These are phyloP conservation scores for Macrophomina pseudophaseolina DNA, from an alignment of 2,329 filamentous ascomycete species.

Conservation along the genomic window DNA sequence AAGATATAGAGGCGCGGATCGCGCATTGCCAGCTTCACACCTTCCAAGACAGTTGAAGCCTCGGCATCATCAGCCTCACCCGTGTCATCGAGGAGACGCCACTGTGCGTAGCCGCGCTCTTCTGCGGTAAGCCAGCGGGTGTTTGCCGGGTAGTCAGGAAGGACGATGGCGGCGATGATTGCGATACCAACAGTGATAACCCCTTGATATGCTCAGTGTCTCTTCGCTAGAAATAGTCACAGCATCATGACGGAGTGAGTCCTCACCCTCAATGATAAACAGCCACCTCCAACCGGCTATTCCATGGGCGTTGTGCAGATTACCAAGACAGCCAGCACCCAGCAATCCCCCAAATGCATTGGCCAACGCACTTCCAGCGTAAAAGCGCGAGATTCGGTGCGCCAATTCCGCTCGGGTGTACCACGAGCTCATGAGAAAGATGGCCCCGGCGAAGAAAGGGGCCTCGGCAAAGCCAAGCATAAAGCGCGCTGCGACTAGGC, in stretches of 20 bases:
- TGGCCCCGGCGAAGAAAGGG: conserved; percentile 37
- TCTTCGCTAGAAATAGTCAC: not conserved
- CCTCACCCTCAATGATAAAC: conserved; percentile 26
- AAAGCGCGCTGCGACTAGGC: conserved; percentile 55
- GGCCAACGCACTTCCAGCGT: conserved; percentile 27
- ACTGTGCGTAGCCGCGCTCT: conserved; percentile 30
- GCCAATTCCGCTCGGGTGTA: conserved; percentile 30
- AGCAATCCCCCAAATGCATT: conserved; percentile 30
- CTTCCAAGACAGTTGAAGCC: conserved; percentile 49
- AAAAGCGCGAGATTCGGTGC: conserved; percentile 27
- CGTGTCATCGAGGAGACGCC: conserved; percentile 46
- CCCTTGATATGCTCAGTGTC: not conserved
- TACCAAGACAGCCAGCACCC: conserved; percentile 29
- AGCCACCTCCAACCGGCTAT: conserved; percentile 29
- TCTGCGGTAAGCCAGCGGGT: conserved; percentile 29
- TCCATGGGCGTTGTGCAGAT: conserved; percentile 28
- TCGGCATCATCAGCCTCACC: conserved; percentile 50
- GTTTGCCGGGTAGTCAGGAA: conserved; percentile 29
- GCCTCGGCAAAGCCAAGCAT: conserved; percentile 57
- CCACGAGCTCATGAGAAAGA: conserved; percentile 34
- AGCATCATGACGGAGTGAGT: not conserved
- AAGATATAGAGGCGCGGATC: conserved; percentile 61
- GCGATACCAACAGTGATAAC: conserved; percentile 28
- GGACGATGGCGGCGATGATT: conserved; percentile 20
- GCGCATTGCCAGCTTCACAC: conserved; percentile 54